Evolutionary conservation across 371 early-diverging fungal genomes (phyloP).

Genomic region (Actinomortierella ambigua): DNA sequence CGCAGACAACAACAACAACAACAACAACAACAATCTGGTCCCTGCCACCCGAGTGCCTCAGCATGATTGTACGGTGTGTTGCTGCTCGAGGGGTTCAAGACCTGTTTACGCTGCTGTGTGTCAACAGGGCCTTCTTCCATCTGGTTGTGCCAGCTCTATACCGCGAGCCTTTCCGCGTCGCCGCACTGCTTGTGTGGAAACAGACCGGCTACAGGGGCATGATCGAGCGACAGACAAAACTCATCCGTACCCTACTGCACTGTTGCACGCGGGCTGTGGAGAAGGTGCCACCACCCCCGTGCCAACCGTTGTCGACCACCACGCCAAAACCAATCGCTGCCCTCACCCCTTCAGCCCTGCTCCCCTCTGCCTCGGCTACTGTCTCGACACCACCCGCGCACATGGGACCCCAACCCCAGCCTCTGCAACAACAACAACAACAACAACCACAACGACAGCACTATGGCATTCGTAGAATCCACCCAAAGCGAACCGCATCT

Average conservation of each 20-base stretch:
- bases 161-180: slow-evolving; percentile 27
- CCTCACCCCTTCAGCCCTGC: slow-evolving; percentile 9
- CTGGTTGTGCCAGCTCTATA: slow-evolving; percentile 30
- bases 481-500: no score
- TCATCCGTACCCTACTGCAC: slow-evolving; percentile 32
- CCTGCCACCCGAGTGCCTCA: slow-evolving; percentile 22
- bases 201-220: slow-evolving; percentile 28
- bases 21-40: slow-evolving; percentile 10
- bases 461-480: not conserved
- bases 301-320: not conserved
- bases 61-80: slow-evolving; percentile 18
- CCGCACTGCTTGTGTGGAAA: slow-evolving; percentile 27
- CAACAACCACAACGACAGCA: no score
- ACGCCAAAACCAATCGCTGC: not conserved
- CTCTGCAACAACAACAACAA: no score
- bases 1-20: not conserved
- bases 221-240: slow-evolving; percentile 32
- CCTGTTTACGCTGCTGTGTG: slow-evolving; percentile 25
- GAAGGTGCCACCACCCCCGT: slow-evolving; percentile 6
- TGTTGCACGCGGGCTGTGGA: slow-evolving; percentile 30
- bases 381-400: not conserved
- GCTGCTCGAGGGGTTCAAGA: slow-evolving; percentile 21
- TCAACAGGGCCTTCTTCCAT: slow-evolving; percentile 27
- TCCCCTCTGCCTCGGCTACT: not conserved
- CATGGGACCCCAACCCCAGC: no score